Conservation (phyloP, 2,329 filamentous ascomycete species). For the Epichloe elymi region DNA sequence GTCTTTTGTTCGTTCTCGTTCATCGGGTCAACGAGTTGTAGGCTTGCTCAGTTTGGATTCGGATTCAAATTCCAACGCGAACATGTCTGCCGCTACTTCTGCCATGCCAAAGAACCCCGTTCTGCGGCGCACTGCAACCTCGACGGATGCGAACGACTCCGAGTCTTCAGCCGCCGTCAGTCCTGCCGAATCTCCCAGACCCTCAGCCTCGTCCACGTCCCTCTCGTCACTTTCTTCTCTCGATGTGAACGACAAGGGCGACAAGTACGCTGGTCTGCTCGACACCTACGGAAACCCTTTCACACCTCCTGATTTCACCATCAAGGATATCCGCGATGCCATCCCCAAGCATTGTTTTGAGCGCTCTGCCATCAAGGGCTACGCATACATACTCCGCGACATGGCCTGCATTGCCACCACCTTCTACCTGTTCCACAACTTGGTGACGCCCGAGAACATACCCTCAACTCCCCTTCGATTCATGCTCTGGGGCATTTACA, state of each 20-base stretch:
- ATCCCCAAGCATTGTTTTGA: constrained; percentile 97
- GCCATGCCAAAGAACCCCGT: constrained; percentile 28
- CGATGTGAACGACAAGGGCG: constrained; percentile 27
- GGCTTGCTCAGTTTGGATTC: not conserved
- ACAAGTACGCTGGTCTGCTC: constrained; percentile 51
- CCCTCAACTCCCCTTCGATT: constrained; percentile 55
- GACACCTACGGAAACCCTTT: constrained; percentile 96
- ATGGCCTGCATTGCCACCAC: constrained; percentile 56
- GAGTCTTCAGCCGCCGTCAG: constrained; percentile 45
- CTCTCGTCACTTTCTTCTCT: constrained; percentile 76
- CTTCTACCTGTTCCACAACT: constrained; percentile 83
- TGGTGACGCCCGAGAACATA: constrained; percentile 71
- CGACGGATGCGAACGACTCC: constrained; percentile 33
- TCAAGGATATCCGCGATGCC: constrained; percentile 93
- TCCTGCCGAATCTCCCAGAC: constrained; percentile 45
- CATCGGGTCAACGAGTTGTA: not conserved
- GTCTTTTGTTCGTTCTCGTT: no score
- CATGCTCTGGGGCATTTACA: constrained; percentile 51
- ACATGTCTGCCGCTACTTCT: constrained; percentile 36
- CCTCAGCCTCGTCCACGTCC: constrained; percentile 71
- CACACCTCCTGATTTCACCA: constrained; percentile 85
- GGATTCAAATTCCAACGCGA: constrained; percentile 4
- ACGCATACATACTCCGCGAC: constrained; percentile 78
- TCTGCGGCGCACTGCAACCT: constrained; percentile 35
- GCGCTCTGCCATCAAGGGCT: constrained; percentile 61